Conservation (phyloP, 441 rosid species). For the Adansonia grandidieri region DNA sequence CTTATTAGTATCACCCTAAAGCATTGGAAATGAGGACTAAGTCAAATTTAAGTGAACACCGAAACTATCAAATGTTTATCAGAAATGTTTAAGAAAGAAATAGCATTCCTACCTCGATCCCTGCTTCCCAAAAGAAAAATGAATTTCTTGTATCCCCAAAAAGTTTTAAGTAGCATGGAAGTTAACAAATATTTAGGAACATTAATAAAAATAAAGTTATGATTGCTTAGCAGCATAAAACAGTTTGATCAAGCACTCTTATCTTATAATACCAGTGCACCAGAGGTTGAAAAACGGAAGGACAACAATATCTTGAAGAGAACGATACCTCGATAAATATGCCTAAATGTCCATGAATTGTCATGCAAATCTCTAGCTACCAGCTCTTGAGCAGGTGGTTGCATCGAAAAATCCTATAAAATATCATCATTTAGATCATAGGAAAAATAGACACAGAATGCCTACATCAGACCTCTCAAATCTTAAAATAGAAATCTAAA, state of each 20-base stretch:
- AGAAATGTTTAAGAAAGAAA: background rate
- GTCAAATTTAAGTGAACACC: background rate
- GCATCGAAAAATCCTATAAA: constrained; percentile 81
- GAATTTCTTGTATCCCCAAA: constrained; percentile 1
- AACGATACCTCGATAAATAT: constrained; percentile 82
- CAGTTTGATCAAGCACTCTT: background rate
- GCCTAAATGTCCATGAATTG: constrained; percentile 87
- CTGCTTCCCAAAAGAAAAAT: background rate
- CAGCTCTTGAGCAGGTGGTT: constrained; percentile 93
- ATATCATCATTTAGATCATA: constrained; percentile 36
- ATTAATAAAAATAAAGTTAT: background rate
- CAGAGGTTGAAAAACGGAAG: background rate
- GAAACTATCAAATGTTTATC: background rate
- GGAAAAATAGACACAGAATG: constrained; percentile 17
- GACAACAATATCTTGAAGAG: background rate
- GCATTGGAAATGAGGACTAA: background rate
- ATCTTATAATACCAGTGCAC: background rate
- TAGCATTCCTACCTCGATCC: background rate
- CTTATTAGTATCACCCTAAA: constrained; percentile 5
- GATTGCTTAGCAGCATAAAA: background rate
- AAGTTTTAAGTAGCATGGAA: background rate
- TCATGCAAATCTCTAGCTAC: constrained; percentile 87
- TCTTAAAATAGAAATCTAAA: background rate
- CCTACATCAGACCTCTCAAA: constrained; percentile 14
- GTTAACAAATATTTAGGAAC: background rate